Base-by-base conservation (phyloP, 495 filamentous ascomycete species). In the Apodospora peruviana region DNA sequence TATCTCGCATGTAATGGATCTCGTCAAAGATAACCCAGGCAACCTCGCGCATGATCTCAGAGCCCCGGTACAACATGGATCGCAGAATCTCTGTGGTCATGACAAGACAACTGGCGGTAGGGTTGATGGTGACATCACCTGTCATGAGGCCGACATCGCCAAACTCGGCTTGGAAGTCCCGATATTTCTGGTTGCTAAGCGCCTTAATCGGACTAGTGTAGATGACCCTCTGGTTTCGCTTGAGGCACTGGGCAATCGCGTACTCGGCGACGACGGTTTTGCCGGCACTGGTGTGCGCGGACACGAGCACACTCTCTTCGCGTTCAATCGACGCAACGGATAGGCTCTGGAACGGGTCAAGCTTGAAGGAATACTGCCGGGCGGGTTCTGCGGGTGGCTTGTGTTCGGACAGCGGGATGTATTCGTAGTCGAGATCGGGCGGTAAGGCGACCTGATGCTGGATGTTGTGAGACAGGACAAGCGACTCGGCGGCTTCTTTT, bases 61-160 rank as follows among this genome's bases (percentile, higher is more conserved):
- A 97, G 49, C 93, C 93, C 60, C 91, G 82, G 63, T 98, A 98
- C 65, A 98, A 68, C 93, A 98, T 98, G 5, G 93, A 97, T 40
- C 93, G 84, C 56, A 98, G 70, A 87, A 98, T 98, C 78, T 98
- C 93, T 7, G 93, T 98, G 3, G 93, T 98, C 93, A 98, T 98
- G 56, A 98, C 93, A 46, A 98, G 79, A 68, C 93, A 97, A 34
- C 90, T 95, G 36, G 93, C 93, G 2, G 93, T 96, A 29, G 94
- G 94, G 60, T 98, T 98, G 70, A 97, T 98, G 22, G 93, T 98
- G 48, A 94, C 94, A 78, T 98, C 93, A 57, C 93, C 93, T 3
- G 93, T 98, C 93, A 98, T 98, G 51, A 98, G 74, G 29, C 93
- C 93, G 47, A 96, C 93, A 66, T 98, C 93, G 35, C 90, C 90